Evolutionary conservation across 2,329 filamentous ascomycete genomes (phyloP).

Genomic region (Incumbomyces delicatus): DNA sequence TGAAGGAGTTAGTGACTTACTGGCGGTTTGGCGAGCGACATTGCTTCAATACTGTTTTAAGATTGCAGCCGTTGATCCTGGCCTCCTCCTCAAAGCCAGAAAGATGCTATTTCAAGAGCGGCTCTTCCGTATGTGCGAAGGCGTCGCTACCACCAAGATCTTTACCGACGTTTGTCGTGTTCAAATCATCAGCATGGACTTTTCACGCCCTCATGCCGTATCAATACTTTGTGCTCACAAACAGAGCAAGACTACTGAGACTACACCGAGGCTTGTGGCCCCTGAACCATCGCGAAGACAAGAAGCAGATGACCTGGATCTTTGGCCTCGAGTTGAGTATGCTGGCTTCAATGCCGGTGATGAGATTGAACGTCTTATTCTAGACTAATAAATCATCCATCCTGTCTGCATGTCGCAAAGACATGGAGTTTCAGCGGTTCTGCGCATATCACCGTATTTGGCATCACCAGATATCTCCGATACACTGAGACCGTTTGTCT

Average conservation of each 20-base stretch:
- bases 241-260: background rate
- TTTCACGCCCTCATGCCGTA: background rate
- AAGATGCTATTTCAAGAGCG: constrained; percentile 5
- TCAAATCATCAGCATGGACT: background rate
- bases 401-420: background rate
- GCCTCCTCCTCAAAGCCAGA: background rate
- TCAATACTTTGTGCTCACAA: background rate
- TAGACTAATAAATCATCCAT: background rate
- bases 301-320: background rate
- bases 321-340: constrained; percentile 1
- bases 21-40: background rate
- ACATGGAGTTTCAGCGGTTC: too few relatives aligned
- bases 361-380: background rate
- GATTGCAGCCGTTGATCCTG: background rate
- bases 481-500: too few relatives aligned
- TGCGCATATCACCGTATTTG: too few relatives aligned
- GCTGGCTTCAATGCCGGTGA: background rate
- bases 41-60: background rate
- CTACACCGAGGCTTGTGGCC: background rate
- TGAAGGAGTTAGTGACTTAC: background rate
- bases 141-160: background rate
- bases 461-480: too few relatives aligned
- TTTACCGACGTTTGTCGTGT: background rate
- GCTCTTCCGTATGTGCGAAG: background rate
- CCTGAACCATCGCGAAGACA: background rate